phyloP scores from a whole-genome alignment of 306 rosid genomes.

The Lotus japonicus region DNA sequence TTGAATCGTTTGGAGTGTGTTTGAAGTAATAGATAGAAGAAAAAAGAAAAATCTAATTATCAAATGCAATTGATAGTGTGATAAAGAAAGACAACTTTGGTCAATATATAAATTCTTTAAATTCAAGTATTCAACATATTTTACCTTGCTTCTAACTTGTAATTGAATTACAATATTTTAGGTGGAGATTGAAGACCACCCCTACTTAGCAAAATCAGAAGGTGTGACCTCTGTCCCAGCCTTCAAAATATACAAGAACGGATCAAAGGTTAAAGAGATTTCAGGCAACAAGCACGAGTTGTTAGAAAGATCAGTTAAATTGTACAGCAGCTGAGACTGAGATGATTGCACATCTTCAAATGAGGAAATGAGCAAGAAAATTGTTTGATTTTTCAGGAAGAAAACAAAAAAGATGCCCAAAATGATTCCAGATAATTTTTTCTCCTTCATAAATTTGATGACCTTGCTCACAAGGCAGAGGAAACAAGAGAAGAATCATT shows the following conservation, averaged over 20 bases:
- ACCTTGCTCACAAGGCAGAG: conserved; percentile 4
- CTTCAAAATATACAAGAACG: conserved; percentile 82
- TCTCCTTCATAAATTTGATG: conserved; percentile 5
- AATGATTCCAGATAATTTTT: neutral
- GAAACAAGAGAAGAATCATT: neutral
- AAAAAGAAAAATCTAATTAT: too few relatives aligned
- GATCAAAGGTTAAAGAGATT: conserved; percentile 70
- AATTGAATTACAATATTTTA: conserved; percentile 17
- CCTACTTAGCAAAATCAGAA: conserved; percentile 71
- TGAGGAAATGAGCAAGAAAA: neutral
- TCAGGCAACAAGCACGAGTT: conserved; percentile 48
- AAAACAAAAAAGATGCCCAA: neutral
- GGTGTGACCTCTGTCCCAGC: conserved; percentile 53
- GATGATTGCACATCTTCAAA: conserved; percentile 2
- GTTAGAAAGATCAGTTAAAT: conserved; percentile 67
- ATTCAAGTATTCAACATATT: neutral
- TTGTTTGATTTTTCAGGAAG: neutral
- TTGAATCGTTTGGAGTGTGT: too few relatives aligned
- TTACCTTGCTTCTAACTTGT: neutral
- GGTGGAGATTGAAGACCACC: conserved; percentile 91
- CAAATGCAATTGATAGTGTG: neutral
- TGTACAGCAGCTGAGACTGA: conserved; percentile 71
- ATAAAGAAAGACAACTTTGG: neutral
- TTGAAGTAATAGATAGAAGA: too few relatives aligned
- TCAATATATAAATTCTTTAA: neutral